Base-by-base conservation (phyloP, 2,329 filamentous ascomycete genomes). In the Monilinia laxa region DNA sequence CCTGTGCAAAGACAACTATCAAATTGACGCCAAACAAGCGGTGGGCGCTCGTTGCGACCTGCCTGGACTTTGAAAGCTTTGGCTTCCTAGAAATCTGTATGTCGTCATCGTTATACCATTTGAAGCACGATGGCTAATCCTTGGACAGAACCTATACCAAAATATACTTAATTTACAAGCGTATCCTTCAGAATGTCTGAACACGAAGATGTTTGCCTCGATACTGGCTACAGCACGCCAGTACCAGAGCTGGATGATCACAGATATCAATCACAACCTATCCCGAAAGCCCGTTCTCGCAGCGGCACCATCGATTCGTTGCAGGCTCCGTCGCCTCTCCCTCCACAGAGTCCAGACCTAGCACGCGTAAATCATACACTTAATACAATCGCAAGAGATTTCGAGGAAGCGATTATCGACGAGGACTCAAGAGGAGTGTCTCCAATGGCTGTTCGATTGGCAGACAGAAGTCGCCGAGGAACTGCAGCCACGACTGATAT, bases 221-320 rank as follows among this genome's bases (percentile, higher is more conserved):
- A 87, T 74, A 84, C 85, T 73, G 85, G 88, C 73, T 92, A 89
- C 79, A 86, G 87, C 78, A 88, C 89, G 66, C 90, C 90, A 18
- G 86, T 93, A 69, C 89, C 89, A 69, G 89, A 93, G 76, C 84
- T 97, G 58, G 92, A 97, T 76, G 93, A 97, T 77, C 93, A 97
- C 80, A 90, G 92, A 67, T 82, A 87, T 75, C 89, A 90, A 75
- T 79, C 83, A 5, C 78, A 83, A 31, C 85, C 87, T 49, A 79
- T 87, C 31, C 88, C 87, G 68, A 85, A 86, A 55, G 78, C 81
- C 42, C 83, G 86, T 23, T 80, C 84, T 67, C 86, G 90, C 65
- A 84, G 90, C 65, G 90, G 90, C 52, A 93, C 90, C 3, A 87
- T 91, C 71, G 90, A 91, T 71, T 92, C 89, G 64, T 81, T 91